Percentiles rank a stretch among this genome's conserved stretches.
phyloP scores from a whole-genome alignment of 2,329 filamentous ascomycete genomes.

The Fusarium anguioides region DNA sequence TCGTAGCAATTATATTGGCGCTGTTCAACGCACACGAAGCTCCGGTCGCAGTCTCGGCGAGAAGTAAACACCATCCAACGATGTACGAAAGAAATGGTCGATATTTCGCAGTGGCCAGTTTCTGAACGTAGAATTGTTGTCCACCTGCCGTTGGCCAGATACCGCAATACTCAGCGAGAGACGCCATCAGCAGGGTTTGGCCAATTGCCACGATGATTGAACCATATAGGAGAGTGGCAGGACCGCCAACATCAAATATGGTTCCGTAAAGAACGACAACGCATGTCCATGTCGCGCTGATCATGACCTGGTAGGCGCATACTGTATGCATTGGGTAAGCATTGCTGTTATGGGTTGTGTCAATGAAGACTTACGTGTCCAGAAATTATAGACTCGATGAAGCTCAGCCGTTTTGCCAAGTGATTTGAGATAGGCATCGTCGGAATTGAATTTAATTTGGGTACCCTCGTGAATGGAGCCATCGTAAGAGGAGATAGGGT shows the following conservation, averaged over 20 bases:
- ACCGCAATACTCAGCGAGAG: conserved; percentile 18
- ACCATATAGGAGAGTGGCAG: conserved; percentile 7
- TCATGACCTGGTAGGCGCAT: conserved; percentile 29
- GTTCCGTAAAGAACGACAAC: conserved; percentile 18
- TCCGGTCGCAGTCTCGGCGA: conserved; percentile 6
- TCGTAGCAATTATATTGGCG: conserved; percentile 4
- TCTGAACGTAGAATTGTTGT: conserved; percentile 14
- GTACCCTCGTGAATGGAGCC: neutral
- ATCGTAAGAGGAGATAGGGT: neutral
- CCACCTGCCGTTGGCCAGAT: conserved; percentile 18
- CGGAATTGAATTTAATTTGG: neutral
- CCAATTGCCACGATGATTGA: conserved; percentile 25
- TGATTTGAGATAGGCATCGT: conserved; percentile 11
- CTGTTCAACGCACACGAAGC: conserved; percentile 16
- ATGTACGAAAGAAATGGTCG: conserved; percentile 4
- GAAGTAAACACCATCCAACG: conserved; percentile 15
- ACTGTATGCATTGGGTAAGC: neutral
- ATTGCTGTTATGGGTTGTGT: accelerated
- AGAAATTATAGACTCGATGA: conserved; percentile 22
- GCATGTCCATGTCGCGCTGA: conserved; percentile 27
- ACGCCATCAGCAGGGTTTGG: conserved; percentile 14
- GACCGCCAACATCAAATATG: conserved; percentile 20
- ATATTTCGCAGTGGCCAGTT: neutral
- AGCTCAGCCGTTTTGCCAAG: conserved; percentile 13
- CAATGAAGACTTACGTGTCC: neutral